A percentile compares a stretch with the other conserved stretches of the same genome.
phyloP scores from a whole-genome alignment of 148 eudicot species.

The Nepenthes mirabilis region DNA sequence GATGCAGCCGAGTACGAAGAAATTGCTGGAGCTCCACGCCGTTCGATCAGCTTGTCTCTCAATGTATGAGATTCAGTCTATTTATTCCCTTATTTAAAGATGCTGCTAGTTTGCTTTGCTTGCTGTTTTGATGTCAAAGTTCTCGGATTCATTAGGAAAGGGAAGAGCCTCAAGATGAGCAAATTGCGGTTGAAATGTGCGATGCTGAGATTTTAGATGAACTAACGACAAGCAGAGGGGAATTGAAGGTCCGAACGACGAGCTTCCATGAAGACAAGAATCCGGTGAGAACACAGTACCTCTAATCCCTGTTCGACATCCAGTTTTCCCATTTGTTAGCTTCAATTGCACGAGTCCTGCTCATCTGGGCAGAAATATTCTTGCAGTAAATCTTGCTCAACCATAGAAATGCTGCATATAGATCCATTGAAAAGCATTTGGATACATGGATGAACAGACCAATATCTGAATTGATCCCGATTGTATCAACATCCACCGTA shows the following conservation, averaged over 20 bases:
- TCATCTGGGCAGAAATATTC: too few relatives aligned
- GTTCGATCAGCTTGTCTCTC: slow-evolving; percentile 19
- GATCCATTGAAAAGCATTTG: too few relatives aligned
- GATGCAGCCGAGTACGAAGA: slow-evolving; percentile 84
- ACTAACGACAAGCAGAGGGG: slow-evolving; percentile 48
- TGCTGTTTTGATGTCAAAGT: neutral
- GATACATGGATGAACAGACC: too few relatives aligned
- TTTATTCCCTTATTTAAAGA: neutral
- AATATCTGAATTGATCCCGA: too few relatives aligned
- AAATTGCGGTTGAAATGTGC: slow-evolving; percentile 2
- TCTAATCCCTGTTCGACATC: too few relatives aligned
- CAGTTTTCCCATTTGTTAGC: too few relatives aligned
- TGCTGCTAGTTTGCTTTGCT: neutral
- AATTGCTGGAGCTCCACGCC: slow-evolving; percentile 31
- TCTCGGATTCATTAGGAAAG: slow-evolving; percentile 11
- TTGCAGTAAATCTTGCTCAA: too few relatives aligned
- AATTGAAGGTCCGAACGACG: slow-evolving; percentile 30
- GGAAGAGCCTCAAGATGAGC: slow-evolving; percentile 11
- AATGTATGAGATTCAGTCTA: slow-evolving; percentile 10
- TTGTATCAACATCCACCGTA: too few relatives aligned
- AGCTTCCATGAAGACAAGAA: slow-evolving; percentile 19
- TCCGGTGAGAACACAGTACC: slow-evolving; percentile 10
- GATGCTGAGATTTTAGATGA: slow-evolving; percentile 41
- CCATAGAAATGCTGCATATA: too few relatives aligned
- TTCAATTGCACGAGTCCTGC: too few relatives aligned